These are phyloP conservation scores for Saccharomycopsis phalli DNA, from an alignment of 1,139 yeast genomes.

Conservation along the genomic window DNA sequence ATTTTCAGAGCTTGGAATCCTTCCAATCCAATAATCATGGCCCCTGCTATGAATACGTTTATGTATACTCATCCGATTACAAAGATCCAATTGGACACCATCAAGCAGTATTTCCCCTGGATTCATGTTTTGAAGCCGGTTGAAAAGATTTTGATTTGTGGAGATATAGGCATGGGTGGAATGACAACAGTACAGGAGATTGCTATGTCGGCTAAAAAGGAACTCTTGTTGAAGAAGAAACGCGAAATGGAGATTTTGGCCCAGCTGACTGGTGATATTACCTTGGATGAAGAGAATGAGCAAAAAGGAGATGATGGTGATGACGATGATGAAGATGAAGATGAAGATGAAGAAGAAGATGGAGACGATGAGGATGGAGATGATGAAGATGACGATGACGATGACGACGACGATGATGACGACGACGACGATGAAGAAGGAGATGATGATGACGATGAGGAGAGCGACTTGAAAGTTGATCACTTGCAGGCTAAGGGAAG, in stretches of 20 bases:
- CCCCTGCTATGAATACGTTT: conserved; percentile 96
- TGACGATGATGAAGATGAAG: conserved; percentile 32
- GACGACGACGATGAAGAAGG: conserved; percentile 33
- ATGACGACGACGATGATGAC: conserved; percentile 29
- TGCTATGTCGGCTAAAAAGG: conserved; percentile 66
- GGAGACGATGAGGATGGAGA: conserved; percentile 31
- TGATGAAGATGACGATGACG: conserved; percentile 4
- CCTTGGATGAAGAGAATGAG: conserved; percentile 26
- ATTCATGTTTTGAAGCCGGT: conserved; percentile 84
- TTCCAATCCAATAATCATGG: conserved; percentile 72
- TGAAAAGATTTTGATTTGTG: conserved; percentile 88
- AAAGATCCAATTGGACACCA: conserved; percentile 60
- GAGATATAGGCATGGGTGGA: conserved; percentile 96
- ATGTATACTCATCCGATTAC: conserved; percentile 96
- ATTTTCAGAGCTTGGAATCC: conserved; percentile 92
- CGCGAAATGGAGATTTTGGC: conserved; percentile 26
- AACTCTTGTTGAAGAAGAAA: conserved; percentile 26
- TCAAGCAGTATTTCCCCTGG: conserved; percentile 57
- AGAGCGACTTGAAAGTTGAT: too few species aligned
- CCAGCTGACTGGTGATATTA: conserved; percentile 7
- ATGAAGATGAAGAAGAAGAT: conserved; percentile 31
- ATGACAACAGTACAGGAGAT: conserved; percentile 96
- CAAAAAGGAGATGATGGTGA: conserved; percentile 32
- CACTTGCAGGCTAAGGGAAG: too few species aligned
- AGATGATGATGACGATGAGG: conserved; percentile 28